phyloP scores from a whole-genome alignment of 257 asterid genomes.

The Lycium barbarum region DNA sequence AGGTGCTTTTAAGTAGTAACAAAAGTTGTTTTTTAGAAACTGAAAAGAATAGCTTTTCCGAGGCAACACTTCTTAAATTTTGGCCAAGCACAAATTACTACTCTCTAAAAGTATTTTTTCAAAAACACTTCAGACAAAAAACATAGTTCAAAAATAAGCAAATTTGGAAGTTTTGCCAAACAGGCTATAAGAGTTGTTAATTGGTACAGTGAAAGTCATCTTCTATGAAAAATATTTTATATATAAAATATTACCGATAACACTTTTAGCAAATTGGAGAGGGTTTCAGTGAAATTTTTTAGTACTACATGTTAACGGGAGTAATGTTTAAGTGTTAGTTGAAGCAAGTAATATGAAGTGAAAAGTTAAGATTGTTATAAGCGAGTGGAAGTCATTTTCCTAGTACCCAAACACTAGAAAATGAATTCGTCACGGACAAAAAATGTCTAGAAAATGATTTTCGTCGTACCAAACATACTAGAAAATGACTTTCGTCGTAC shows the following conservation, averaged over 20 bases:
- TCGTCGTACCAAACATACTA: too few species aligned
- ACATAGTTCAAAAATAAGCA: too few species aligned
- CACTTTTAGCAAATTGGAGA: neutral
- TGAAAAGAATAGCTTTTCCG: too few species aligned
- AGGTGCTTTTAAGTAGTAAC: too few species aligned
- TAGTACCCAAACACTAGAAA: neutral
- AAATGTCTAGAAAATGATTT: neutral
- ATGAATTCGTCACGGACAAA: neutral
- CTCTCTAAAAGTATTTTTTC: too few species aligned
- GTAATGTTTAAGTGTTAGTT: neutral
- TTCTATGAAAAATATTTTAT: neutral
- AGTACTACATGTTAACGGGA: neutral
- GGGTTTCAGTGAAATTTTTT: neutral
- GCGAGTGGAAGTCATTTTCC: neutral
- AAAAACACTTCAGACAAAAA: too few species aligned
- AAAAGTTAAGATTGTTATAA: neutral
- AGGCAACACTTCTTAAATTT: too few species aligned
- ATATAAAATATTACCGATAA: too few species aligned
- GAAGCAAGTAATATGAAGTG: neutral
- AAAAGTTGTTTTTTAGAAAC: too few species aligned
- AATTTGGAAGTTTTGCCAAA: too few species aligned
- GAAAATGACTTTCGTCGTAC: neutral
- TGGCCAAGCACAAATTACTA: too few species aligned
- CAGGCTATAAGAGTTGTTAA: neutral
- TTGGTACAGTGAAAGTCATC: neutral